Evolutionary conservation across 768 basidiomycete species (phyloP).

Genomic region (Xanthoconium stramineum): DNA sequence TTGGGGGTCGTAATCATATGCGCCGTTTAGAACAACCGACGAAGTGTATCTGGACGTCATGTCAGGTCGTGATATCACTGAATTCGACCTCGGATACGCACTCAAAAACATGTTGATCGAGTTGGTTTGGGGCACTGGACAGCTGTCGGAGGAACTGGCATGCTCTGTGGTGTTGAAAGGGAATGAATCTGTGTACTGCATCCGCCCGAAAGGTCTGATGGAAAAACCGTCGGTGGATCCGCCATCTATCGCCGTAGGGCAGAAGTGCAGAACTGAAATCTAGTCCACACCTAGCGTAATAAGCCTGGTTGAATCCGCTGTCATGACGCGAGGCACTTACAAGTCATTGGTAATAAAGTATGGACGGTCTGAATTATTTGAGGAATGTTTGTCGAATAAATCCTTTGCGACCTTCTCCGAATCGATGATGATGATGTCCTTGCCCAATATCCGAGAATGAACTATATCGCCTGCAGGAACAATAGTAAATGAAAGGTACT

Average conservation of each 20-base stretch:
- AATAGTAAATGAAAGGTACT: constrained; percentile 30
- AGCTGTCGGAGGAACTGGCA: constrained; percentile 31
- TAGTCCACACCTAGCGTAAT: constrained; percentile 8
- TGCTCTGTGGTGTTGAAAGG: constrained; percentile 26
- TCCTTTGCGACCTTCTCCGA: constrained; percentile 6
- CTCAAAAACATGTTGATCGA: background rate
- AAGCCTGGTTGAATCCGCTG: background rate
- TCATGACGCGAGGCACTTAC: background rate
- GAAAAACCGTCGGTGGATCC: constrained; percentile 21
- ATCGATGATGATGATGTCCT: constrained; percentile 38
- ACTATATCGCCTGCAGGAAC: constrained; percentile 30
- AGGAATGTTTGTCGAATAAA: constrained; percentile 36
- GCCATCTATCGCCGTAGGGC: background rate
- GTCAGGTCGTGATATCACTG: constrained; percentile 12
- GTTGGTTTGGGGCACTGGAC: constrained; percentile 28
- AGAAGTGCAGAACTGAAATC: constrained; percentile 12
- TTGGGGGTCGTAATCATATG: constrained; percentile 11
- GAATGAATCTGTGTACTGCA: constrained; percentile 21
- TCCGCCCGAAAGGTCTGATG: constrained; percentile 18
- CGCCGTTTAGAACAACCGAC: background rate
- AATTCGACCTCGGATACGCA: constrained; percentile 18
- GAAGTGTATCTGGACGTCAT: constrained; percentile 3
- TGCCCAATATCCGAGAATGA: constrained; percentile 39
- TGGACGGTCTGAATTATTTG: constrained; percentile 50
- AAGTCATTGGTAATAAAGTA: constrained; percentile 13